phyloP scores from a whole-genome alignment of 768 basidiomycete genomes.

The Boletus speciosus region DNA sequence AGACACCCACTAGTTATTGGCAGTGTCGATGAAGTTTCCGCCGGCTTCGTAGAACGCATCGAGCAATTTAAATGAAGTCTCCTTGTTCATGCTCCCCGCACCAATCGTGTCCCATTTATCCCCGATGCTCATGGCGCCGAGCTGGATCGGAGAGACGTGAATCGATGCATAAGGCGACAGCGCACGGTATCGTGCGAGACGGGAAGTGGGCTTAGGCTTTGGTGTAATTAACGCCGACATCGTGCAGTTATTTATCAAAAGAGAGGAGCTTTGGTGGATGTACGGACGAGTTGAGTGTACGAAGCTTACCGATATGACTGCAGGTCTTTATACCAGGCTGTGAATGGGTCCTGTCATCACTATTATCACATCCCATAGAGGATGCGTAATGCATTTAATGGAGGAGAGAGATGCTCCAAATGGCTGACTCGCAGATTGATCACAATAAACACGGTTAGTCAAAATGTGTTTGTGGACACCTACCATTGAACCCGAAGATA shows the following conservation, averaged over 20 bases:
- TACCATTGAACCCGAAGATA: too few relatives aligned
- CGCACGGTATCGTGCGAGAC: slow-evolving; percentile 38
- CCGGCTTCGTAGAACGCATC: slow-evolving; percentile 45
- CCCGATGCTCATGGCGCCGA: slow-evolving; percentile 48
- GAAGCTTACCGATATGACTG: not conserved
- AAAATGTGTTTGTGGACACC: too few relatives aligned
- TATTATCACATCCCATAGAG: not conserved
- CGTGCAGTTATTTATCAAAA: not conserved
- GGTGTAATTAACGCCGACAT: slow-evolving; percentile 4
- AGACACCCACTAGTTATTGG: slow-evolving; percentile 40
- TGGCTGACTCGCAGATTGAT: too few relatives aligned
- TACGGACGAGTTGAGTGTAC: not conserved
- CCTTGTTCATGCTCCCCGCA: slow-evolving; percentile 44
- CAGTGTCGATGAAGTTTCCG: slow-evolving; percentile 49
- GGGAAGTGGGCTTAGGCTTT: slow-evolving; percentile 28
- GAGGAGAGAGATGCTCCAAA: not conserved
- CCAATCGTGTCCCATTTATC: slow-evolving; percentile 38
- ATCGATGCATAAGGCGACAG: slow-evolving; percentile 41
- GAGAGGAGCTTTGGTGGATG: not conserved
- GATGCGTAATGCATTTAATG: not conserved
- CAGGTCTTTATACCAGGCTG: not conserved
- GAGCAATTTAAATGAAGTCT: slow-evolving; percentile 41
- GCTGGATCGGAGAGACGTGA: slow-evolving; percentile 46
- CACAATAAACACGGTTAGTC: too few relatives aligned
- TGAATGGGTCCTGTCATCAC: not conserved